These are phyloP conservation scores for Candida gigantensis DNA, from an alignment of 1,139 yeast genomes.

Conservation along the genomic window DNA sequence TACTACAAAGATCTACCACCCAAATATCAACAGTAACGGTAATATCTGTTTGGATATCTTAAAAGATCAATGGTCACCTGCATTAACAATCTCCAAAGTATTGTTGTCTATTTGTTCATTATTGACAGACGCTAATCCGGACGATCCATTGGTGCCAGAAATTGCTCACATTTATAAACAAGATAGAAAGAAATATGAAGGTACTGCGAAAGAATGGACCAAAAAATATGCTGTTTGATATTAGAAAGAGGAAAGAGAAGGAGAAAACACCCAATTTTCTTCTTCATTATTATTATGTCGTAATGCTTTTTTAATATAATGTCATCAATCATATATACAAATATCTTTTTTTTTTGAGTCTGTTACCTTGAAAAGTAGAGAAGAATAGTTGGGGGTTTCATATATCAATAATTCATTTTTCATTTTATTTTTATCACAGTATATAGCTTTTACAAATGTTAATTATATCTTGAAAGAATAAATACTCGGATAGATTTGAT, in stretches of 20 bases:
- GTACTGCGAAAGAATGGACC: conserved; percentile 98
- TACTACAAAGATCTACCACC: conserved; percentile 89
- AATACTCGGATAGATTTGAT: neutral
- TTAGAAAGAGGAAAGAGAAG: no score
- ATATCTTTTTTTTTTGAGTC: neutral
- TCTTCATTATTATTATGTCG: conserved; percentile 3
- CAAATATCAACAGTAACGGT: conserved; percentile 87
- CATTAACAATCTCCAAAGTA: conserved; percentile 85
- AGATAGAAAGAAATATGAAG: conserved; percentile 91
- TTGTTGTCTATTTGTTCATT: conserved; percentile 85
- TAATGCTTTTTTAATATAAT: conserved; percentile 6
- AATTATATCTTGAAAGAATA: conserved; percentile 1
- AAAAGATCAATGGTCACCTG: conserved; percentile 92
- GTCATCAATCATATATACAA: conserved; percentile 4
- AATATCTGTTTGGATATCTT: conserved; percentile 83
- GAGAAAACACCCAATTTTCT: neutral
- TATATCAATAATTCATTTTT: no score
- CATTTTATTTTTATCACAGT: no score
- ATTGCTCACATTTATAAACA: conserved; percentile 96
- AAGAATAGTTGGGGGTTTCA: no score
- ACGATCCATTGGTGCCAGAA: conserved; percentile 98
- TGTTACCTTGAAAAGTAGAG: no score
- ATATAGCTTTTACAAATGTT: neutral
- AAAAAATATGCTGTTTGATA: conserved; percentile 89
- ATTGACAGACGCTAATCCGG: conserved; percentile 97